Evolutionary conservation across 1,284 basidiomycete species (phyloP), one percentile per base, ranked within the genome.

Genomic region (Xanthoconium separans): DNA sequence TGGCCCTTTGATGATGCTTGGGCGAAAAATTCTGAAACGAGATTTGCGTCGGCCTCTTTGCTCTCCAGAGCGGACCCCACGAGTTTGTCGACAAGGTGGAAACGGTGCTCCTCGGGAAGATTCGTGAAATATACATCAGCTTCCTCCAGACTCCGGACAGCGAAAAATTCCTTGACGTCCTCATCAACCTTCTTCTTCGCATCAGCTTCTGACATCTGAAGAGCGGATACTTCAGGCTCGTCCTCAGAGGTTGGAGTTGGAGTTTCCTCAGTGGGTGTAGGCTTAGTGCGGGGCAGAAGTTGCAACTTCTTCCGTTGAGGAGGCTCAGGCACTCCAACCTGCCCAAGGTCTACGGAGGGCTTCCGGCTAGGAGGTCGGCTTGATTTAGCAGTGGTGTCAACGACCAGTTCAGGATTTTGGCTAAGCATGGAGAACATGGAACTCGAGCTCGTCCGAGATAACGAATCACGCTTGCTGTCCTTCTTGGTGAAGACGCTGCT

Each of bases 341-440:
- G 61, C 12, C 68, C 70, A 46, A 65, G 55, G 56, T 74, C 79
- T 52, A 80, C 70, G 56, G 78, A 83, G 36, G 75, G 66, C 64
- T 81, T 83, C 53, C 80, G 77, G 61, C 75, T 79, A 13, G 77
- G 73, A 33, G 76, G 75, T 50, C 74, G 71, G 58, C 72, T 80
- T 54, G 74, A 72, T 66, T 81, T 88, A 65, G 67, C 59, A 9
- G 71, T 61, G n/a, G 75, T 65, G 30, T 83, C 84, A 2, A 70
- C 74, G 3, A 75, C 69, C 24, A 82, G 77, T 54, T 83, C 83
- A 30, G 75, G 62, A 57, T 75, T 77, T 65, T 87, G 84, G 61
- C 79, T 81, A 47, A 92, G 83, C 77, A 90, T 81, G 16, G 84
- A 85, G 77, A 95, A 95, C 89, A 94, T 95, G 57, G 83, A 80